Conservation (phyloP, 2,329 filamentous ascomycete species). For the Didymella arachidicola region DNA sequence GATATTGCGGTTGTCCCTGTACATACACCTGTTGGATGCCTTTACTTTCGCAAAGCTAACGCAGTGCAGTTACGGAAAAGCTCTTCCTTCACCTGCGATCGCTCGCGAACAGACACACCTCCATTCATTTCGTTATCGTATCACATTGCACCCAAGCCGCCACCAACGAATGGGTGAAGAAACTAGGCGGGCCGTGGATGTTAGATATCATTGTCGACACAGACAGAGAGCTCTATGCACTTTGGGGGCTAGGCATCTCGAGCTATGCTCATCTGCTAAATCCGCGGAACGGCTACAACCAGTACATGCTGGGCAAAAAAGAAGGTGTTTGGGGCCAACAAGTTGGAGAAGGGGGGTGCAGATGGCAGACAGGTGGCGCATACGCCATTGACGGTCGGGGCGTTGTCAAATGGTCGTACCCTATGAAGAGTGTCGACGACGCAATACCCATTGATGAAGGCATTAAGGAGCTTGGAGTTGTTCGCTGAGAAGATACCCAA, state of each 20-base stretch:
- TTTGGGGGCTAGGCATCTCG: constrained; percentile 65
- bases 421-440: constrained; percentile 49
- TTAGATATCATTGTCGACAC: constrained; percentile 65
- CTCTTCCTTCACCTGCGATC: constrained; percentile 65
- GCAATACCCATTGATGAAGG: constrained; percentile 42
- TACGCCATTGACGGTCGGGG: constrained; percentile 46
- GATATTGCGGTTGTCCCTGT: constrained; percentile 50
- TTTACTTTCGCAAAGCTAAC: constrained; percentile 3
- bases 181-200: constrained; percentile 65
- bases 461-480: constrained; percentile 40
- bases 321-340: constrained; percentile 47
- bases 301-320: constrained; percentile 46
- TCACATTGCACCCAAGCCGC: constrained; percentile 66
- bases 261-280: constrained; percentile 47
- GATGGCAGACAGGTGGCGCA: constrained; percentile 48
- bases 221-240: constrained; percentile 64
- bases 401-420: constrained; percentile 45
- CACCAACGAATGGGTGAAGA: constrained; percentile 65
- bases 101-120: constrained; percentile 61
- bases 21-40: neutral
- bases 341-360: constrained; percentile 46
- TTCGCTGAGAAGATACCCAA: constrained; percentile 16
- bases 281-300: constrained; percentile 48
- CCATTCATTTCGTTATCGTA: constrained; percentile 64
- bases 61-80: constrained; percentile 48